Base-by-base conservation (phyloP, 2,329 filamentous ascomycete genomes). In the Beauveria pseudobassiana region DNA sequence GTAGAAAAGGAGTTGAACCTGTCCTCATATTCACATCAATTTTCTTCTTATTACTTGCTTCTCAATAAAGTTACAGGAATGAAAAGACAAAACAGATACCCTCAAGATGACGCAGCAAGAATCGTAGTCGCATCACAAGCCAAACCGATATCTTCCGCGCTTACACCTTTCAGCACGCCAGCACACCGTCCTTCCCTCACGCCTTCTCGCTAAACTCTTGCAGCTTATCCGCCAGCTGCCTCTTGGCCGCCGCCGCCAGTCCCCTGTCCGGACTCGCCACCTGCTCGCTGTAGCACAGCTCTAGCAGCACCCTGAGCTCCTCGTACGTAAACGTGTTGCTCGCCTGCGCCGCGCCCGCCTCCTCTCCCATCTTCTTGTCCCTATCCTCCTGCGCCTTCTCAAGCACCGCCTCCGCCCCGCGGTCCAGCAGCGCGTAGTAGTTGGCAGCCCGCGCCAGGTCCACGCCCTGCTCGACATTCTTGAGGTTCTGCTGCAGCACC, bases 401-500 rank as follows among this genome's bases (percentile, higher is more conserved):
- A 2, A 91, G 78, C 61, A 91, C 84, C 10, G 79, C 82, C 53
- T 90, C 87, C 0, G 86, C 78, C 0, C 89, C 89, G 50, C 78
- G 75, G 49, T 82, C 82, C 68, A 90, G 91, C 43, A 93, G 73
- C 22, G 82, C 80, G 69, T 87, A 93, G 75, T 89, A 93, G 63
- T 83, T 81, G 22, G 84, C 82, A 1, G 87, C 84, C 42, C 84
- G 78, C 4, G 80, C 79, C 30, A 93, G 78, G 62, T 83, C 81
- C 3, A 90, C 87, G 9, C 82, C 83, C 2, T 84, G 80, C 73
- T 95, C 91, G 59, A 99, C 87, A 67, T 96, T 96, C 78, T 96
- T 96, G 61, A 99, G 84, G 69, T 96, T 97, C 72, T 99, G 95
- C 75, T 98, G 93, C 57, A 99, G 79, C 46, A 99, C 95, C 26